Conservation (phyloP, 805 yeast genomes). For the Maudiozyma barnettii region DNA sequence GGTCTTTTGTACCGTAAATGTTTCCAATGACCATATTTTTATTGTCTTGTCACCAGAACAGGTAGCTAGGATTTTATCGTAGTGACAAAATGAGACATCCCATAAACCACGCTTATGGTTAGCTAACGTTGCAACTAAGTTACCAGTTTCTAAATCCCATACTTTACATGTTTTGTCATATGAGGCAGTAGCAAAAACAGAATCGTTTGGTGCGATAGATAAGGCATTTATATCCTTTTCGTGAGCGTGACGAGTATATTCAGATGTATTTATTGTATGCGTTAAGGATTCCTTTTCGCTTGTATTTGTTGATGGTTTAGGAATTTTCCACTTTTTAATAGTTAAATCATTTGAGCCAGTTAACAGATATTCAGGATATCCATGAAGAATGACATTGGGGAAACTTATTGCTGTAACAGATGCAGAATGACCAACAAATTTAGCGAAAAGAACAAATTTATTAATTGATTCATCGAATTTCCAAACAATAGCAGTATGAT, state of each 20-base stretch:
- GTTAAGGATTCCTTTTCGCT: constrained; percentile 14
- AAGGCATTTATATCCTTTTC: constrained; percentile 90
- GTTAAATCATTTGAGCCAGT: constrained; percentile 83
- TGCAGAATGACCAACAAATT: constrained; percentile 78
- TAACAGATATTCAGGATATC: constrained; percentile 58
- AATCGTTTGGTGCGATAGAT: constrained; percentile 86
- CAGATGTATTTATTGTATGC: constrained; percentile 47
- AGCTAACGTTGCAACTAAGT: constrained; percentile 68
- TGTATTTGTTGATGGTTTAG: constrained; percentile 29
- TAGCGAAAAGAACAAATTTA: constrained; percentile 41
- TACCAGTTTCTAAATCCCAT: constrained; percentile 84
- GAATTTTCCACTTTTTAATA: constrained; percentile 75
- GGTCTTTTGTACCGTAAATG: constrained; percentile 66
- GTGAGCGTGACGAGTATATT: constrained; percentile 90
- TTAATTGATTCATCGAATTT: constrained; percentile 38
- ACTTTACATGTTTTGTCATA: constrained; percentile 87
- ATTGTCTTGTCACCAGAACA: constrained; percentile 90
- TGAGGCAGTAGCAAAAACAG: constrained; percentile 82
- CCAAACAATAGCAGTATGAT: constrained; percentile 81
- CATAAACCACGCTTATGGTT: constrained; percentile 95
- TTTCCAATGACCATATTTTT: constrained; percentile 78
- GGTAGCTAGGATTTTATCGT: constrained; percentile 68
- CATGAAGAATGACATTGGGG: constrained; percentile 41
- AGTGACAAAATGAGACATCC: constrained; percentile 77
- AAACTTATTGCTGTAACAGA: constrained; percentile 76